These are phyloP conservation scores for Aschersonia sp. DNA, from an alignment of 2,329 filamentous ascomycete species.

Conservation along the genomic window DNA sequence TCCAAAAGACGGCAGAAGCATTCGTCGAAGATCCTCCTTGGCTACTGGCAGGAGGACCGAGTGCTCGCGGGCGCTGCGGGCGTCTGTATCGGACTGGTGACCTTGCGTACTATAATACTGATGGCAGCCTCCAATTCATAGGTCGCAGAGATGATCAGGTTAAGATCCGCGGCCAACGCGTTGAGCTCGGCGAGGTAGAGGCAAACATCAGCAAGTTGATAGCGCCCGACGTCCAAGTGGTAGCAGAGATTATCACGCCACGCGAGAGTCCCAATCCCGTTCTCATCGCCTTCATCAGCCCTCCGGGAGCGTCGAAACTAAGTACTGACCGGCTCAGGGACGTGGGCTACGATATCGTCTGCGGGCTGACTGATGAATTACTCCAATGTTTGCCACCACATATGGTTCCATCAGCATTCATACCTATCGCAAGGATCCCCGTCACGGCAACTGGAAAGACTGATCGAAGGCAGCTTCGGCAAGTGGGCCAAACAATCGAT, in stretches of 20 bases:
- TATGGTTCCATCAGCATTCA: constrained; percentile 7
- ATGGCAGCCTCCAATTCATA: not conserved
- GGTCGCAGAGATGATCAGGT: constrained; percentile 8
- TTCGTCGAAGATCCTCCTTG: constrained; percentile 13
- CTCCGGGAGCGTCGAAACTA: not conserved
- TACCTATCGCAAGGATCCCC: constrained; percentile 5
- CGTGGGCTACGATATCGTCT: not conserved
- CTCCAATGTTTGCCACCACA: constrained; percentile 4
- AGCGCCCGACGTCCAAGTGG: not conserved
- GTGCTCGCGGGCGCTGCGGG: constrained; percentile 4
- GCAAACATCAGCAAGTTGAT: not conserved
- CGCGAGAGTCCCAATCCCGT: constrained; percentile 2
- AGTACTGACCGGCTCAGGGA: not conserved
- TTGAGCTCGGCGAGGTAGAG: constrained; percentile 24
- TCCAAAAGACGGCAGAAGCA: constrained; percentile 13
- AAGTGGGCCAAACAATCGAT: constrained; percentile 1
- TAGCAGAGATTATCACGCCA: constrained; percentile 6
- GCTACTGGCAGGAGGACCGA: constrained; percentile 2
- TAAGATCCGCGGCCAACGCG: constrained; percentile 32
- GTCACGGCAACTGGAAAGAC: constrained; percentile 5
- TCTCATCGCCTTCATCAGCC: constrained; percentile 5
- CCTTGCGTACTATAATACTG: constrained; percentile 6
- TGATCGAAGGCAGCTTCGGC: constrained; percentile 2
- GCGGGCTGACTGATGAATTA: constrained; percentile 1
- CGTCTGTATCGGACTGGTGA: constrained; percentile 8